Conservation (phyloP, 2,329 filamentous ascomycete species). For the Scopulariopsis brevicaulis region DNA sequence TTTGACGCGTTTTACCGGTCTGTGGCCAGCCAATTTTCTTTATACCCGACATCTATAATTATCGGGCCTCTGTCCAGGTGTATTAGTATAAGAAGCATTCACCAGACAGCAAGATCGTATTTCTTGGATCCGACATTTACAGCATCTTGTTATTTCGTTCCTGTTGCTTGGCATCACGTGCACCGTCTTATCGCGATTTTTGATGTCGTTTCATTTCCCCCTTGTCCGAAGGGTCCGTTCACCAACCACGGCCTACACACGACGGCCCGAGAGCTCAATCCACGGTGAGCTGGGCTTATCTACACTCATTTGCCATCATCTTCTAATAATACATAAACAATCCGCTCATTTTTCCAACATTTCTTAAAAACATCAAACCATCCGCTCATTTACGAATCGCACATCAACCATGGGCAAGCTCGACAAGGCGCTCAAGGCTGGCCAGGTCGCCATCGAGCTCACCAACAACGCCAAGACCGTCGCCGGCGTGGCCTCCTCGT, state of each 20-base stretch:
- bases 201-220: not conserved
- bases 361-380: not conserved
- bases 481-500: conserved; percentile 14
- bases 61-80: not conserved
- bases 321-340: not conserved
- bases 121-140: not conserved
- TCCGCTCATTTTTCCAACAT: not conserved
- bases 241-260: not conserved
- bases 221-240: not conserved
- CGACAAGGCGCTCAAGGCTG: conserved; percentile 17
- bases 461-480: conserved; percentile 16
- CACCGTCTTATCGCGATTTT: not conserved
- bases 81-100: not conserved
- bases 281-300: conserved; percentile 3
- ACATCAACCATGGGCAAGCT: conserved; percentile 16
- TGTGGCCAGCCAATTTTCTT: not conserved
- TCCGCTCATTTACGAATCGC: not conserved
- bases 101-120: not conserved
- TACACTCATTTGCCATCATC: not conserved
- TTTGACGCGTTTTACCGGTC: too few relatives aligned
- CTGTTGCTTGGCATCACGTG: not conserved
- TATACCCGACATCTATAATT: not conserved
- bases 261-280: not conserved
- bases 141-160: not conserved
- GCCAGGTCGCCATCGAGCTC: conserved; percentile 20